phyloP scores from a whole-genome alignment of 2,329 filamentous ascomycete species.

The Rhinocladiella similis region DNA sequence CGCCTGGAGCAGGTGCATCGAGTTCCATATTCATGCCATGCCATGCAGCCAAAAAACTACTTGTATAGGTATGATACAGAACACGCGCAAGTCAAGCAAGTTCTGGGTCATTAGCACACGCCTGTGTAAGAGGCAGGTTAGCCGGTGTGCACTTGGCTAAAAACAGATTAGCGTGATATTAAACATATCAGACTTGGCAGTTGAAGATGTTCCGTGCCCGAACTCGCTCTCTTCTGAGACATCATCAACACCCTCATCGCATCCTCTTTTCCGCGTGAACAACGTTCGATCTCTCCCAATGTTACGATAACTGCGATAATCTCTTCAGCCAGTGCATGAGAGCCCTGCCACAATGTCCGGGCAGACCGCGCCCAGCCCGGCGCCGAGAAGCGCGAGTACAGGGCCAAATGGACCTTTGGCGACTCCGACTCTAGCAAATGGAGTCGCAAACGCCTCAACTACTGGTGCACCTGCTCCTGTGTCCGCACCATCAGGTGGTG shows the following conservation, averaged over 20 bases:
- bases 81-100: too few relatives aligned
- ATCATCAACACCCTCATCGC: background rate
- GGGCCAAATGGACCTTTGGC: conserved; percentile 51
- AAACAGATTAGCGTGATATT: background rate
- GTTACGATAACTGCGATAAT: background rate
- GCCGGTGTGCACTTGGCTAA: background rate
- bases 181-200: background rate
- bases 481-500: conserved; percentile 35
- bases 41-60: too few relatives aligned
- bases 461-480: conserved; percentile 13
- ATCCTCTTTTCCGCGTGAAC: background rate
- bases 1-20: background rate
- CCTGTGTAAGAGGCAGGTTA: background rate
- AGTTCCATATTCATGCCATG: conserved; percentile 14
- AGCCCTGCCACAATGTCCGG: conserved; percentile 41
- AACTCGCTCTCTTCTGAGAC: background rate
- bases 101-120: too few relatives aligned
- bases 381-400: conserved; percentile 49
- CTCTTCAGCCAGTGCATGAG: conserved; percentile 12
- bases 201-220: background rate
- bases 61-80: too few relatives aligned
- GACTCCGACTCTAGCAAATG: conserved; percentile 33
- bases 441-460: conserved; percentile 39
- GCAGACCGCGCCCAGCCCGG: conserved; percentile 49
- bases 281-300: background rate